Evolutionary conservation across 2,329 filamentous ascomycete genomes (phyloP), one percentile per base, ranked within the genome.

Genomic region (Trichoderma lentiforme): DNA sequence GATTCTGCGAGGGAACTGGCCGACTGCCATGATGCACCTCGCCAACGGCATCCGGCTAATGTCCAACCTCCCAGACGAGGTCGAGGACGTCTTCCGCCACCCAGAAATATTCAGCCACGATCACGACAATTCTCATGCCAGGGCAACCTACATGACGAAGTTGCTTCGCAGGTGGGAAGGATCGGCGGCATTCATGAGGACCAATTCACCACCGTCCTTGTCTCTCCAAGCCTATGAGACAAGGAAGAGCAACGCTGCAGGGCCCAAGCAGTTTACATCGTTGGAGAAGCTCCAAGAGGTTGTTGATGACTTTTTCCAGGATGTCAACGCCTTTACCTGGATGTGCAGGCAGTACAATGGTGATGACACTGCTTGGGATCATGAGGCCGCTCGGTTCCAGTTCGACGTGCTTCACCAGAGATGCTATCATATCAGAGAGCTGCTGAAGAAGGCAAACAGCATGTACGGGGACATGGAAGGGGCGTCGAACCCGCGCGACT

Each of bases 31-130:
- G 34, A 74, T 75, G 4, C 79, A 81, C 66, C 74, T 80, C 30
- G 73, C 74, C 1, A 78, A 79, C 61, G 79, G 79, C 21, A 72
- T 79, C n/a, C 76, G 76, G 21, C 77, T 81, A 36, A 78, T 81
- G 72, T 73, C 75, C 21, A 77, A 76, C 28, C 58, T 79, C 18
- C 78, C 79, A 4, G 72, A 74, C n/a, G 73, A 73, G 14, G 53
- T 75, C 9, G 71, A 73, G 11, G 71, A 74, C 24, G 57, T 75
- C 43, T 70, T 74, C 32, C 68, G 72, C 34, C 71, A 74, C 53
- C 73, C 73, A 5, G 73, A 72, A 32, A 74, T 73, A 73, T 75
- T 71, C 68, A 72, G 72, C 39, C 64, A 70, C 21, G 72, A 71
- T 12, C 53, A 64, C 18, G 72, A 73, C 21, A 74, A 62, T 18